These are phyloP conservation scores for Cytospora piceae DNA, from an alignment of 2,329 filamentous ascomycete species.

Conservation along the genomic window DNA sequence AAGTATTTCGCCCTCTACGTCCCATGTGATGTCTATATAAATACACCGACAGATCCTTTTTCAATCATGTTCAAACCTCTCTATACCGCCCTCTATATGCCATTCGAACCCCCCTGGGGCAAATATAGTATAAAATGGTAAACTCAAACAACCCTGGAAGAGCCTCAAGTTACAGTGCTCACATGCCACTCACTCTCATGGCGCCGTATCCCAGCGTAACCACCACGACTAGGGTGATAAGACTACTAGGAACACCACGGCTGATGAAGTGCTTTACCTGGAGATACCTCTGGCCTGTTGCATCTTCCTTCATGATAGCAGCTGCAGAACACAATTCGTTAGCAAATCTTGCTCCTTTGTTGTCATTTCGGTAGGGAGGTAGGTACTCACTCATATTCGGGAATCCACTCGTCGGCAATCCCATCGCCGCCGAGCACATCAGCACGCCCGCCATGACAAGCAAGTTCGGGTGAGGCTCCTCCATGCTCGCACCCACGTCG, in stretches of 20 bases:
- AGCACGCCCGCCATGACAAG: slow-evolving; percentile 93
- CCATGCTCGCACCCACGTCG: slow-evolving; percentile 83
- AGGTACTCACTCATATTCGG: slow-evolving; percentile 94
- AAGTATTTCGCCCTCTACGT: background rate
- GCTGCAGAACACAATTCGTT: slow-evolving; percentile 52
- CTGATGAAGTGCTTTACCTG: slow-evolving; percentile 94
- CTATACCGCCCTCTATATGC: background rate
- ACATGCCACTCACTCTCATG: slow-evolving; percentile 67
- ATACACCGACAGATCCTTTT: background rate
- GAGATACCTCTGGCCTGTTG: slow-evolving; percentile 89
- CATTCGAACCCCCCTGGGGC: background rate
- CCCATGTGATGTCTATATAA: background rate
- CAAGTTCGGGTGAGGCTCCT: slow-evolving; percentile 88
- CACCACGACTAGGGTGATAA: slow-evolving; percentile 80
- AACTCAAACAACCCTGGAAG: background rate
- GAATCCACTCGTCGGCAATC: slow-evolving; percentile 91
- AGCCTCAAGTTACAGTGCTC: slow-evolving; percentile 16
- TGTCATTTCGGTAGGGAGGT: background rate
- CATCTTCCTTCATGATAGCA: slow-evolving; percentile 99
- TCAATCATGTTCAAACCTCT: background rate
- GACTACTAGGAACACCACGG: slow-evolving; percentile 83
- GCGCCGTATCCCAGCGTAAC: slow-evolving; percentile 88
- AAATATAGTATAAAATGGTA: background rate
- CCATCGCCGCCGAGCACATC: slow-evolving; percentile 99
- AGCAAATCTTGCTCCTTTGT: slow-evolving; percentile 8